Evolutionary conservation across 2,329 filamentous ascomycete species (phyloP), one percentile per base, ranked within the genome.

Genomic region (Aspergillus persii): DNA sequence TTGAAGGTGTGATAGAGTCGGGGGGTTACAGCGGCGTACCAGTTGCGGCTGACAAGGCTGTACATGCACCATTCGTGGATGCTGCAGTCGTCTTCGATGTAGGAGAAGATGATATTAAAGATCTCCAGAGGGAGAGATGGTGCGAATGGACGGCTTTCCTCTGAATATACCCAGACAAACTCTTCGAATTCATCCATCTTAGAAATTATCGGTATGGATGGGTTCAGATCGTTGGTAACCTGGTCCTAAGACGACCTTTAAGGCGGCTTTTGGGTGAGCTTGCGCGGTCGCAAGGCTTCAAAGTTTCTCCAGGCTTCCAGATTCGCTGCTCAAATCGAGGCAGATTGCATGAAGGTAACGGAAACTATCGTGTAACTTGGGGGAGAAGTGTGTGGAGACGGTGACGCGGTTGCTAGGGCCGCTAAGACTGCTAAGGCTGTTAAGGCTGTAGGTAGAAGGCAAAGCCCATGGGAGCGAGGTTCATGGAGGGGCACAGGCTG

Each of bases 1-100:
- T 27, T 29, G 41, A 54, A 54, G 3, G n/a, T 47, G 53, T 54
- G 39, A 15, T 54, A 54, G 41, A 54, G 53, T 23, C n/a, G 23
- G 8, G 26, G 26, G 23, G 15, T 54, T 8, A 11, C 53, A 8
- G 41, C 53, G 5, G 11, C 11, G 33, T 54, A 48, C 39, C 39
- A 54, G 27, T n/a, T 48, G 26, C 33, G 53, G 29, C 49, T 54
- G 23, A 54, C 41, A 2, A 47, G 41, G 15, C 53, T 47, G 15
- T 48, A 15, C 8, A 18, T 15, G 27, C 27, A 29, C 53, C 41
- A 39, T 12, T 47, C n/a, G 3, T 26, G 15, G 3, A 8, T 47
- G 27, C 49, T 15, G 9, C 15, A 8, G 27, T 15, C 18, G 3
- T 33, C 29, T 27, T 48, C 15, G 39, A 54, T 3, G 41, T 47